These are phyloP conservation scores for Mycosphaerella sp. DNA, from an alignment of 2,329 filamentous ascomycete species.

Conservation along the genomic window DNA sequence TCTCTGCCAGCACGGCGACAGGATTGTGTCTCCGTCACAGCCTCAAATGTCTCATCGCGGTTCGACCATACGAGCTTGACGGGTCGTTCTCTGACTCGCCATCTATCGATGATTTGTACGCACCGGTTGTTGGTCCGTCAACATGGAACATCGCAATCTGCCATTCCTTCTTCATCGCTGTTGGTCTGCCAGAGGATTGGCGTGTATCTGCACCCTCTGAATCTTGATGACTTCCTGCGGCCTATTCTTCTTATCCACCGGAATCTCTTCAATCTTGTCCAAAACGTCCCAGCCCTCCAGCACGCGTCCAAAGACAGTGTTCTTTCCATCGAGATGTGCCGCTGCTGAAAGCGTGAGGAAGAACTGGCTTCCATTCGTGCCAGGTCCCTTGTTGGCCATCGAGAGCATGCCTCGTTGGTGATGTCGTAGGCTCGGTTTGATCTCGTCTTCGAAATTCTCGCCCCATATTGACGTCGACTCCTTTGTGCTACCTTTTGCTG, in stretches of 20 bases:
- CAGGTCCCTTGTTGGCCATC: slow-evolving; percentile 92
- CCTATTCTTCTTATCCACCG: slow-evolving; percentile 71
- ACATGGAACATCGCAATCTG: not conserved
- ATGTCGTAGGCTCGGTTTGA: slow-evolving; percentile 70
- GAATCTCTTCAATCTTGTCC: slow-evolving; percentile 63
- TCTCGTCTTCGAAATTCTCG: slow-evolving; percentile 70
- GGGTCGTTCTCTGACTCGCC: not conserved
- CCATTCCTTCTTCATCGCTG: slow-evolving; percentile 22
- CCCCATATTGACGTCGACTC: slow-evolving; percentile 63
- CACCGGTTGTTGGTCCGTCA: not conserved
- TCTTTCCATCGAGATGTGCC: slow-evolving; percentile 74
- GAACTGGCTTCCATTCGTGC: slow-evolving; percentile 90
- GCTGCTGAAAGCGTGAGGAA: slow-evolving; percentile 73
- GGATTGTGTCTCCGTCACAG: too few species aligned
- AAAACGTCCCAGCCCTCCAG: slow-evolving; percentile 56
- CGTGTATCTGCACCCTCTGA: slow-evolving; percentile 66
- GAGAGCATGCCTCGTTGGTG: slow-evolving; percentile 84
- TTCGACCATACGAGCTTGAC: not conserved
- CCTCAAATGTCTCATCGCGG: not conserved
- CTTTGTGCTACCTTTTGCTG: slow-evolving; percentile 39
- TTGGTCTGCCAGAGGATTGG: slow-evolving; percentile 63
- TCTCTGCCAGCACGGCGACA: too few species aligned
- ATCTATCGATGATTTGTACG: not conserved
- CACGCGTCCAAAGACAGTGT: slow-evolving; percentile 75
- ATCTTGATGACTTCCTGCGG: slow-evolving; percentile 63